Evolutionary conservation across 2,329 filamentous ascomycete species (phyloP).

Genomic region (Pleomassaria siparia): DNA sequence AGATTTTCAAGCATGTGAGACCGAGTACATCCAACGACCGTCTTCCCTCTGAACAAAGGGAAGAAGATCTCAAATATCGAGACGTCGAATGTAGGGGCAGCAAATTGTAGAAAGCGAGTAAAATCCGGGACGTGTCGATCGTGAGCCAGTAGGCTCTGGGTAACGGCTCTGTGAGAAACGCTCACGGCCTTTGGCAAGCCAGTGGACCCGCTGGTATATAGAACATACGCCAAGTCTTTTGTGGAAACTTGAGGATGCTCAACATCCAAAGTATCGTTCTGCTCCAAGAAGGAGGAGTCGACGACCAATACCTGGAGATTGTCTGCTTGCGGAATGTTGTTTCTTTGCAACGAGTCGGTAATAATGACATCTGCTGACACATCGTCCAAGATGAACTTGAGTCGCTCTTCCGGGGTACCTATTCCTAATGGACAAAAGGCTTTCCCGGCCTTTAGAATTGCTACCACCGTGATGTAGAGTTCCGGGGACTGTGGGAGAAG

Average conservation of each 20-base stretch:
- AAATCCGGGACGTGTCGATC: conserved; percentile 75
- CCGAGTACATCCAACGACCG: conserved; percentile 71
- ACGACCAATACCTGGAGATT: conserved; percentile 45
- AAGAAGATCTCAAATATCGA: conserved; percentile 97
- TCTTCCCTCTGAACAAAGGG: conserved; percentile 71
- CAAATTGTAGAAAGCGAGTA: conserved; percentile 83
- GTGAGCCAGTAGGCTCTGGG: conserved; percentile 82
- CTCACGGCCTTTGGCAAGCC: conserved; percentile 86
- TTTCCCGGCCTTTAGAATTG: conserved; percentile 76
- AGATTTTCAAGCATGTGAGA: conserved; percentile 74
- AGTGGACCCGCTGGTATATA: conserved; percentile 92
- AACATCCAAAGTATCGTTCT: conserved; percentile 26
- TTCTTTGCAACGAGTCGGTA: conserved; percentile 56
- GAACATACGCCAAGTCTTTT: conserved; percentile 72
- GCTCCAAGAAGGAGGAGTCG: conserved; percentile 39
- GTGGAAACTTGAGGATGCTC: neutral
- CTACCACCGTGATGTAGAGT: conserved; percentile 76
- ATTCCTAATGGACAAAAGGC: conserved; percentile 84
- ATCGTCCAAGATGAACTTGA: conserved; percentile 80
- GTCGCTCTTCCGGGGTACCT: conserved; percentile 74
- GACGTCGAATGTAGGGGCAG: conserved; percentile 89
- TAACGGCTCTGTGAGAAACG: conserved; percentile 76
- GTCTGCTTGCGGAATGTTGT: conserved; percentile 40
- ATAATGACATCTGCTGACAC: conserved; percentile 70
- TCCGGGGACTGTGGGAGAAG: conserved; percentile 75